Evolutionary conservation across 306 rosid genomes (phyloP).

Genomic region (Dryas octopetala): DNA sequence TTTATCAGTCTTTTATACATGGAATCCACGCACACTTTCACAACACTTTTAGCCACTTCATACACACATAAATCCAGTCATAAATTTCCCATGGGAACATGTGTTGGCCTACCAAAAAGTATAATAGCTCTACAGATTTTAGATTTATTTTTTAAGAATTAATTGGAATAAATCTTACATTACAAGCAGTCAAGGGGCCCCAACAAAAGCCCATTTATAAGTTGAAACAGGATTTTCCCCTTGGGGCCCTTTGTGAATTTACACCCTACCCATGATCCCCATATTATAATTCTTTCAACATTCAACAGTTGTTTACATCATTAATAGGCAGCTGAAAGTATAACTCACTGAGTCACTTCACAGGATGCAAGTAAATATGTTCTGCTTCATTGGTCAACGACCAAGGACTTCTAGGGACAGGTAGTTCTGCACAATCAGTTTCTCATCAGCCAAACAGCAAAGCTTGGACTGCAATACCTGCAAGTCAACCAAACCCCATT

Average conservation of each 20-base stretch:
- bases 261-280: conserved; percentile 29
- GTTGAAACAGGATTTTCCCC: neutral
- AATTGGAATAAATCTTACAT: conserved; percentile 26
- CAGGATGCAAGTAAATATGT: conserved; percentile 20
- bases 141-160: conserved; percentile 34
- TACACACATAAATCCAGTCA: neutral
- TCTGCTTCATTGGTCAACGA: conserved; percentile 26
- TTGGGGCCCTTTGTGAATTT: conserved; percentile 20
- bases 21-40: neutral
- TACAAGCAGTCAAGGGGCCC: conserved; percentile 14
- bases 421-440: neutral
- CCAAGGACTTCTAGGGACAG: neutral
- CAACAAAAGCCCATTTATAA: neutral
- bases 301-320: conserved; percentile 29
- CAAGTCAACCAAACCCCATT: neutral
- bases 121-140: conserved; percentile 15
- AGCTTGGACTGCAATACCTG: neutral
- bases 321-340: conserved; percentile 5
- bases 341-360: conserved; percentile 26
- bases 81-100: neutral
- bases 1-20: neutral
- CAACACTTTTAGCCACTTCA: neutral
- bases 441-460: neutral
- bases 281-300: neutral
- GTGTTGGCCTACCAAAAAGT: neutral